Percentiles rank a stretch among this genome's conserved stretches.
These are phyloP conservation scores for Xylaria castorea DNA, from an alignment of 495 filamentous ascomycete species.

Conservation along the genomic window DNA sequence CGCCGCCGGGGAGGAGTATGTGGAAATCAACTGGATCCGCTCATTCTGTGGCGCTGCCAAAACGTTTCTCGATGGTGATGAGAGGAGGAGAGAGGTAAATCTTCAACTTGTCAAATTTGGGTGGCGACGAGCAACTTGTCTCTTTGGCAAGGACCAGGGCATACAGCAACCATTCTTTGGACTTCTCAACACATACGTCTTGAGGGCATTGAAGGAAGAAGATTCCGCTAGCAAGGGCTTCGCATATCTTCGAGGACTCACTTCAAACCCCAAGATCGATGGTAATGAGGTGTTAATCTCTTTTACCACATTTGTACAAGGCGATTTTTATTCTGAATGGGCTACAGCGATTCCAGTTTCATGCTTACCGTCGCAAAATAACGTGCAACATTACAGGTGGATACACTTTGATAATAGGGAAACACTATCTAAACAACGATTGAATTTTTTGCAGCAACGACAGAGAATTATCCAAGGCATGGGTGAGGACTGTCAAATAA, in stretches of 20 bases:
- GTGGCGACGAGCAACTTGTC: background rate
- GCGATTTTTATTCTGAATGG: background rate
- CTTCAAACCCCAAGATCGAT: background rate
- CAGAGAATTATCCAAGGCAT: background rate
- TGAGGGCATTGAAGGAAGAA: background rate
- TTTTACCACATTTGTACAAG: background rate
- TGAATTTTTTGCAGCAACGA: background rate
- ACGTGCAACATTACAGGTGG: background rate
- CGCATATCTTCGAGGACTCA: background rate
- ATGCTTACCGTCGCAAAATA: background rate
- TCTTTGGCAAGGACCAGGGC: background rate
- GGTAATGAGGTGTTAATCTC: background rate
- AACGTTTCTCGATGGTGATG: background rate
- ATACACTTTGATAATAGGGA: background rate
- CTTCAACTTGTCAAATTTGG: background rate
- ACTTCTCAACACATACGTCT: background rate
- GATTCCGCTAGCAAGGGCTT: background rate
- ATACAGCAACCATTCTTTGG: background rate
- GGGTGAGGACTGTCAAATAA: background rate
- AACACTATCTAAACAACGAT: background rate
- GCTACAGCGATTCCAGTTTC: background rate
- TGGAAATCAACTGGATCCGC: background rate
- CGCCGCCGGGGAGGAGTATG: background rate
- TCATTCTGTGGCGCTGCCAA: background rate
- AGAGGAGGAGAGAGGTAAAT: background rate